Evolutionary conservation across 2,329 filamentous ascomycete genomes (phyloP), one percentile per base, ranked within the genome.

Genomic region (Talaromyces funiculosus): DNA sequence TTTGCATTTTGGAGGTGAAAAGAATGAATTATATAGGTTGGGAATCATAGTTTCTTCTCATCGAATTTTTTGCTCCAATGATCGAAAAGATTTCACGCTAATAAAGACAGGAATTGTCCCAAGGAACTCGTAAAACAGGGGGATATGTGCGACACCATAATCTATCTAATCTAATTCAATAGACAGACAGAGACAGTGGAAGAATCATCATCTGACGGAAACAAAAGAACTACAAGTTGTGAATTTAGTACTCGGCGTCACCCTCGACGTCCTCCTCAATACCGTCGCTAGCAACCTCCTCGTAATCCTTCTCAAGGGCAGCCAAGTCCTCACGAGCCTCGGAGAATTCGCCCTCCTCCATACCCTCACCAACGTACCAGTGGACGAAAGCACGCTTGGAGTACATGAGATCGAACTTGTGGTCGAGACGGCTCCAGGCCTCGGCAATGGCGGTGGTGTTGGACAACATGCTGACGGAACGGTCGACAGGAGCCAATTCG

Each of bases 311-410:
- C 82, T 93, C 90, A 35, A 94, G 81, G 53, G 90, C 90, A 64
- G 90, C 90, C 63, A 94, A 81, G 74, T 94, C 90, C 80, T 94
- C 90, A 68, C 90, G 87, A 64, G 90, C 90, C 78, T 94, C 90
- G 64, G 87, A 89, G 80, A 94, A 94, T 77, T 94, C 90, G 69
- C 90, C 90, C 76, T 94, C 90, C 80, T 94, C 90, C 90, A 94
- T 94, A 79, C 90, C 90, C 80, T 94, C 90, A 66, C 90, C 90
- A 58, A 94, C 90, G 67, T 87, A 88, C 85, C 85, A 87, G 72
- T 87, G 85, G n/a, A 87, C 85, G 69, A 88, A 88, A 12, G 85
- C 85, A 64, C 85, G 82, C 78, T 87, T 88, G 63, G 81, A 82
- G 75, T 87, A 87, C 85, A 88, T 88, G 64, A 88, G 81, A 68